phyloP scores from a whole-genome alignment of 192 early-diverging fungal genomes.

The Chytriomyces hyalinus region DNA sequence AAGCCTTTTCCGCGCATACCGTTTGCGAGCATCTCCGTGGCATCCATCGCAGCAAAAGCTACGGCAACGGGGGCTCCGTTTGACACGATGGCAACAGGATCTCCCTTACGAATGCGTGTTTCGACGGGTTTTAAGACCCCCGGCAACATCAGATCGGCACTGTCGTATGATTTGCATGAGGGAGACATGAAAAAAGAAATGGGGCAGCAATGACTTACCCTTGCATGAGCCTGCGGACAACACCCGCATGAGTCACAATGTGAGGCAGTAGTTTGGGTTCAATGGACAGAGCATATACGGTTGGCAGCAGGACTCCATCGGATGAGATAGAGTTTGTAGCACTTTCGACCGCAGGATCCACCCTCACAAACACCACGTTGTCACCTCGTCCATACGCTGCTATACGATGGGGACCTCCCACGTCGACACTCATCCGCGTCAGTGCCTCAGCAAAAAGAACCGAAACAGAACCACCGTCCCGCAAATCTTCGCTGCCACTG shows the following conservation, averaged over 20 bases:
- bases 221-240: slow-evolving; percentile 8
- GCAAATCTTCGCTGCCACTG: no score
- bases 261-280: neutral
- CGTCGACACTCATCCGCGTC: neutral
- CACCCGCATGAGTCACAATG: slow-evolving; percentile 1
- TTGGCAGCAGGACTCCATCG: neutral
- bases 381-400: neutral
- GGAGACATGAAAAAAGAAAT: neutral
- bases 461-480: slow-evolving; percentile 2
- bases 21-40: slow-evolving; percentile 51
- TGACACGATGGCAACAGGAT: slow-evolving; percentile 61
- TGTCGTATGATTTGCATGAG: slow-evolving; percentile 72
- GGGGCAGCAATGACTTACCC: neutral
- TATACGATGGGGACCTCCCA: no score
- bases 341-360: neutral
- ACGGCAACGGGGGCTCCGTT: slow-evolving; percentile 49
- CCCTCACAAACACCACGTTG: neutral
- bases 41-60: slow-evolving; percentile 44
- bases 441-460: slow-evolving; percentile 51
- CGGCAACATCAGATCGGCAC: slow-evolving; percentile 84
- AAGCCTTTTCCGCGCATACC: slow-evolving; percentile 83
- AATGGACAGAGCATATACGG: slow-evolving; percentile 5
- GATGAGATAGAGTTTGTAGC: neutral
- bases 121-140: slow-evolving; percentile 62
- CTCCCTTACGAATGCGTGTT: slow-evolving; percentile 54